A percentile compares a stretch with the other conserved stretches of the same genome.
These are phyloP conservation scores for Actinidia polygama DNA, from an alignment of 179 eudicot species.

Conservation along the genomic window DNA sequence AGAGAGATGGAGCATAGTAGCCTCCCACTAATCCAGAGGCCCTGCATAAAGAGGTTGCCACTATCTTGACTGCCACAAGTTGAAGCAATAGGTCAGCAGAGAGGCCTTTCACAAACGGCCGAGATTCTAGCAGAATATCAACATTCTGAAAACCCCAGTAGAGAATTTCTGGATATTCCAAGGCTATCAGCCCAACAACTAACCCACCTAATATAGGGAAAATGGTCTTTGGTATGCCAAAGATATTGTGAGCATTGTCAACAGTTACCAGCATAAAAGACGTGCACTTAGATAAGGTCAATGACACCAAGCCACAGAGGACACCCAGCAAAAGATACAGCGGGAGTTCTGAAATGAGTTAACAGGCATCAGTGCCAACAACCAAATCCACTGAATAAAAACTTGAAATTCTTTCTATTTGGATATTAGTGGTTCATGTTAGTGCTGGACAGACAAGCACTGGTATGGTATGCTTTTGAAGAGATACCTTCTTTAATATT, in stretches of 20 bases:
- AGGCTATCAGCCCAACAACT: slow-evolving; percentile 81
- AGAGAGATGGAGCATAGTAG: slow-evolving; percentile 94
- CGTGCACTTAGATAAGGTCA: slow-evolving; percentile 76
- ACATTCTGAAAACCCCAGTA: slow-evolving; percentile 99
- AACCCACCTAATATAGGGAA: slow-evolving; percentile 82
- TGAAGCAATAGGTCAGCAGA: slow-evolving; percentile 80
- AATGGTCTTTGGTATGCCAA: slow-evolving; percentile 55
- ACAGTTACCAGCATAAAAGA: slow-evolving; percentile 60
- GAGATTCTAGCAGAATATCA: slow-evolving; percentile 83
- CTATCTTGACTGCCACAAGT: slow-evolving; percentile 76
- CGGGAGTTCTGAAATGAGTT: slow-evolving; percentile 82
- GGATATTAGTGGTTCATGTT: neutral
- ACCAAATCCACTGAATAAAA: slow-evolving; percentile 11
- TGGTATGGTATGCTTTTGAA: neutral
- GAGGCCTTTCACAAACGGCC: slow-evolving; percentile 72
- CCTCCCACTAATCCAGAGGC: slow-evolving; percentile 98
- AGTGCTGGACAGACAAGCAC: neutral
- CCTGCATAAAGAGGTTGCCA: slow-evolving; percentile 86
- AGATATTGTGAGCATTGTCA: slow-evolving; percentile 51
- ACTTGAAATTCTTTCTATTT: neutral
- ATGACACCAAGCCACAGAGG: slow-evolving; percentile 87
- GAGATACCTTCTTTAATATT: neutral
- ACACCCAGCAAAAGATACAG: slow-evolving; percentile 91
- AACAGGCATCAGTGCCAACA: slow-evolving; percentile 25
- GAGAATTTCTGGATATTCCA: slow-evolving; percentile 93